Evolutionary conservation across 805 yeast genomes (phyloP), one percentile per base, ranked within the genome.

Genomic region (Blastobotrys americana): DNA sequence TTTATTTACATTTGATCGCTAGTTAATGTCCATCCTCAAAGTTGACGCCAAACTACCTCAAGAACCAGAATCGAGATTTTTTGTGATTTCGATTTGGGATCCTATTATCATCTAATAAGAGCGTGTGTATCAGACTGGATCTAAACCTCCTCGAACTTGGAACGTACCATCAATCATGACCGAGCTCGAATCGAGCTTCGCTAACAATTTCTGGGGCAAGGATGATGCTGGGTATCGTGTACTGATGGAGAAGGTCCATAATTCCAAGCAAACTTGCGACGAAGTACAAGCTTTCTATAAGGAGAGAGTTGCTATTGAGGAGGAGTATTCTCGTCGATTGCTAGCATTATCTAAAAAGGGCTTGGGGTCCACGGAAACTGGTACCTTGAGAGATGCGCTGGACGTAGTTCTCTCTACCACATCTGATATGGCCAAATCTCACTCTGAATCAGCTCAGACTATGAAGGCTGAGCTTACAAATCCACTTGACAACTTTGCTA

Each of bases 261-360:
- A 76, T 47, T 77, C 87, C 5, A 68, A 74, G 34, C 72, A 70
- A 39, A 80, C 93, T 1, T 62, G 76, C 40, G 79, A 77, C 22
- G 74, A 71, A 23, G 55, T 80, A 15, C 58, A 66, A 5, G 52
- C 56, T 1, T 77, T 72, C 49, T 77, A 76, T 61, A 73, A 68
- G 47, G 84, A 79, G 45, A 56, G 72, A 33, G 65, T 74, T 1
- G 67, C 74, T 13, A 73, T 87, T 34, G 96, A 86, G 55, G 82
- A 78, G 48, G 95, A 87, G 20, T 84, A 84, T 56, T 65, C 80
- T 33, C 72, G 75, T 44, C 72, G 70, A 47, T 60, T 87, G 52
- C 66, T 65, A 37, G 68, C 72, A 13, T 64, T 86, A 18, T 65
- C 84, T 17, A 63, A 66, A 41, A 72, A 70, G 52, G 55, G 66